Percentiles rank a stretch among this genome's conserved stretches.
phyloP scores from a whole-genome alignment of 2,329 filamentous ascomycete genomes.

The Leptographium lundbergii region DNA sequence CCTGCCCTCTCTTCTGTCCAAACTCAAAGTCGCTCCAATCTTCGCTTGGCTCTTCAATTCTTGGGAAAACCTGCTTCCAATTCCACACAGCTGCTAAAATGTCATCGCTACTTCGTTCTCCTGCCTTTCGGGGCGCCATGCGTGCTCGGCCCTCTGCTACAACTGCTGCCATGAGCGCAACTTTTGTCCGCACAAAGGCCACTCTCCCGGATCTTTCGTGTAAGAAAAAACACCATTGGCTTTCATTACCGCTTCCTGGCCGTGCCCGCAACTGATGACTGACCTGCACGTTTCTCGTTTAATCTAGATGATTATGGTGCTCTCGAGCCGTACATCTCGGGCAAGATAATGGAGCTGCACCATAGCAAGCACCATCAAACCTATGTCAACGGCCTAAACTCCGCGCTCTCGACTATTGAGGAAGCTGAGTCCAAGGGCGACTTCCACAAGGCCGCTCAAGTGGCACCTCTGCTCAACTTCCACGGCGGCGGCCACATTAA shows the following conservation, averaged over 20 bases:
- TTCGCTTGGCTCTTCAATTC: background rate
- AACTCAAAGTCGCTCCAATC: background rate
- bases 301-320: constrained; percentile 86
- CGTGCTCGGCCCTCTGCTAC: constrained; percentile 47
- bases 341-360: constrained; percentile 71
- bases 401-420: constrained; percentile 46
- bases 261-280: background rate
- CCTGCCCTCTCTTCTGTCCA: background rate
- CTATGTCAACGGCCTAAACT: constrained; percentile 66
- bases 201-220: constrained; percentile 78
- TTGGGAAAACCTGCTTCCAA: constrained; percentile 6
- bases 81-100: background rate
- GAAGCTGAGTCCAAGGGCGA: constrained; percentile 53
- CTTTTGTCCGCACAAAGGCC: constrained; percentile 75
- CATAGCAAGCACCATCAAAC: constrained; percentile 69
- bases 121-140: constrained; percentile 59
- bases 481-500: constrained; percentile 90
- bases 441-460: constrained; percentile 32
- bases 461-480: constrained; percentile 57
- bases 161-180: constrained; percentile 49
- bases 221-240: constrained; percentile 18
- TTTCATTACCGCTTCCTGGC: background rate
- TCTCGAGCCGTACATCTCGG: constrained; percentile 71
- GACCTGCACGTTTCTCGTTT: background rate
- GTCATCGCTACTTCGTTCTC: constrained; percentile 27